These are phyloP conservation scores for Huntiella savannae DNA, from an alignment of 2,329 filamentous ascomycete species.

Conservation along the genomic window DNA sequence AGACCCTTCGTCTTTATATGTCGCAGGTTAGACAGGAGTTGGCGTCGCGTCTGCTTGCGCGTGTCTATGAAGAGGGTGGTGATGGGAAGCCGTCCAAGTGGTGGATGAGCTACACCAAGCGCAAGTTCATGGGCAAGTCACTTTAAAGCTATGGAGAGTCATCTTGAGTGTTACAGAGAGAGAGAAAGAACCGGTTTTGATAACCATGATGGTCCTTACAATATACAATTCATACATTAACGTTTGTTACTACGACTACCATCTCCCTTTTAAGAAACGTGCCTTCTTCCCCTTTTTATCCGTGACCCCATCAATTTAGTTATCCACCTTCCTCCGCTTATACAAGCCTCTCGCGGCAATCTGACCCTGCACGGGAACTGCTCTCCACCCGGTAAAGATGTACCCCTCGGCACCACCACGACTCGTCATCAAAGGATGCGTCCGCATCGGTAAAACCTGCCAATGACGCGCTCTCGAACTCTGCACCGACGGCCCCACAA, in stretches of 20 bases:
- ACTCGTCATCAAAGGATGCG: conserved; percentile 85
- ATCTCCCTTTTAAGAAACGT: neutral
- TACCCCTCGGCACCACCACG: conserved; percentile 79
- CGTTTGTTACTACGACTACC: neutral
- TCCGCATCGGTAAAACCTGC: conserved; percentile 82
- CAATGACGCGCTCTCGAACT: conserved; percentile 60
- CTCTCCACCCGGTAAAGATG: conserved; percentile 65
- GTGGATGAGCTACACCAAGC: conserved; percentile 98
- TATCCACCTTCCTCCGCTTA: conserved; percentile 45
- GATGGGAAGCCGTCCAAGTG: conserved; percentile 61
- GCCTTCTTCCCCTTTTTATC: neutral
- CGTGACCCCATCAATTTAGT: conserved; percentile 8
- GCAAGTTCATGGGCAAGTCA: conserved; percentile 98
- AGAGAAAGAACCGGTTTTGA: too few species aligned
- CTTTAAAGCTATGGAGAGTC: conserved; percentile 29
- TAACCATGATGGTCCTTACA: too few species aligned
- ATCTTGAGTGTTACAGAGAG: too few species aligned
- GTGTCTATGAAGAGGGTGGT: conserved; percentile 64
- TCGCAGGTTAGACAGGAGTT: conserved; percentile 87
- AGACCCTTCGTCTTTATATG: conserved; percentile 74
- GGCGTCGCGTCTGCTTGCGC: conserved; percentile 59
- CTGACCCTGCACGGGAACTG: conserved; percentile 58
- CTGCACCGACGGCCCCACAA: conserved; percentile 66
- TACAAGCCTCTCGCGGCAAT: conserved; percentile 69
- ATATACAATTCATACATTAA: too few species aligned